Evolutionary conservation across 805 yeast species (phyloP).

Genomic region (Candida rishiriensis): DNA sequence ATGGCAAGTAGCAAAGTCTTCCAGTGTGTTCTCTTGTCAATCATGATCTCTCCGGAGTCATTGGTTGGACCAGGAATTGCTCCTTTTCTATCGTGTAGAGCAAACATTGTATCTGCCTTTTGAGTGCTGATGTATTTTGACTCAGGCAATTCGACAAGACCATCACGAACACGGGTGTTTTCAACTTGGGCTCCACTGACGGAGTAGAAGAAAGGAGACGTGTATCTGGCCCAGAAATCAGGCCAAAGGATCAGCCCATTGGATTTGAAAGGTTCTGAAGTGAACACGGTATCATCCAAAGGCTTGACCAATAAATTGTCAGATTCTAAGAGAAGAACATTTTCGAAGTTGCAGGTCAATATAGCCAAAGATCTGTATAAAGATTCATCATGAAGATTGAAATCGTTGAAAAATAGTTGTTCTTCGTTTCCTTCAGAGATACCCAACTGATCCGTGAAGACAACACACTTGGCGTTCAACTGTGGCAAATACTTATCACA

Average conservation of each 20-base stretch:
- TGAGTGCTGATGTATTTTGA: slow-evolving; percentile 21
- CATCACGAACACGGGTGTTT: slow-evolving; percentile 32
- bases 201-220: slow-evolving; percentile 64
- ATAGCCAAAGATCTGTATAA: slow-evolving; percentile 36
- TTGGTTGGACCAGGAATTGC: slow-evolving; percentile 46
- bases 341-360: slow-evolving; percentile 41
- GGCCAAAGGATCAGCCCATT: slow-evolving; percentile 71
- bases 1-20: slow-evolving; percentile 42
- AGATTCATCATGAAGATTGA: slow-evolving; percentile 30
- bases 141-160: slow-evolving; percentile 21
- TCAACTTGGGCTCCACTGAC: slow-evolving; percentile 47
- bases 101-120: slow-evolving; percentile 15
- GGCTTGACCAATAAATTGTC: slow-evolving; percentile 40
- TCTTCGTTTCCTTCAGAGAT: slow-evolving; percentile 26
- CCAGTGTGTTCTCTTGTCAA: slow-evolving; percentile 44
- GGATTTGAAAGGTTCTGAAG: slow-evolving; percentile 43
- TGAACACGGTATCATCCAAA: slow-evolving; percentile 34
- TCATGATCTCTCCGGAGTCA: slow-evolving; percentile 47
- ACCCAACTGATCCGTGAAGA: slow-evolving; percentile 48
- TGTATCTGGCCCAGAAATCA: slow-evolving; percentile 76
- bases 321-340: slow-evolving; percentile 41
- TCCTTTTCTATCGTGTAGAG: slow-evolving; percentile 34
- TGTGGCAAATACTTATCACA: slow-evolving; percentile 41
- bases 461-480: slow-evolving; percentile 56
- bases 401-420: slow-evolving; percentile 35